These are phyloP conservation scores for Saccharomyces hybrid DNA, from an alignment of 1,139 yeast species.

Conservation along the genomic window DNA sequence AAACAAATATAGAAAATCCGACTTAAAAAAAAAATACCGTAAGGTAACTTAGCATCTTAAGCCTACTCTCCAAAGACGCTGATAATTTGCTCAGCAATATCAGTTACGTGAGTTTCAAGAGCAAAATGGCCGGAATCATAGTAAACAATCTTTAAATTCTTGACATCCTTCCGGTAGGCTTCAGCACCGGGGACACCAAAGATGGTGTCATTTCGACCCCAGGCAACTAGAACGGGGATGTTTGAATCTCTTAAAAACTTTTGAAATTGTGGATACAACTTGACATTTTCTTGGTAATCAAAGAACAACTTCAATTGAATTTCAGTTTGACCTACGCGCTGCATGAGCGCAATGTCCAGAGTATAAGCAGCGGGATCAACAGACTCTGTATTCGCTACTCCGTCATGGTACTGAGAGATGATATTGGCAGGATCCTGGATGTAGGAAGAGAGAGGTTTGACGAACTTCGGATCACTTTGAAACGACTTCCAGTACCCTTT, in stretches of 20 bases:
- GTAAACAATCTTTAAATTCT: constrained; percentile 27
- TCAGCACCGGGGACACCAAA: constrained; percentile 35
- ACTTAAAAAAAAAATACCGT: neutral
- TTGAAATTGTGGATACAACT: constrained; percentile 36
- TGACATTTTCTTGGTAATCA: constrained; percentile 35
- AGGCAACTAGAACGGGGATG: constrained; percentile 36
- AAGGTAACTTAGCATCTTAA: neutral
- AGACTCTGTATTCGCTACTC: constrained; percentile 18
- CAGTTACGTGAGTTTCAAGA: constrained; percentile 31
- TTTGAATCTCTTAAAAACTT: constrained; percentile 32
- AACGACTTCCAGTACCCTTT: constrained; percentile 31
- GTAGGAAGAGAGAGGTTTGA: neutral
- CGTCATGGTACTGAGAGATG: neutral
- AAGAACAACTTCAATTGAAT: constrained; percentile 34
- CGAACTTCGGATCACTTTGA: constrained; percentile 11
- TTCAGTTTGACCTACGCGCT: constrained; percentile 26
- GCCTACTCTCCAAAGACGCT: neutral
- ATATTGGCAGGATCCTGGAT: neutral
- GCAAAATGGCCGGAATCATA: constrained; percentile 39
- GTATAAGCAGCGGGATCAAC: constrained; percentile 34
- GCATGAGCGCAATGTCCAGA: constrained; percentile 31
- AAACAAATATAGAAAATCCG: neutral
- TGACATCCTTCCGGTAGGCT: constrained; percentile 34
- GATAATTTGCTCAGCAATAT: constrained; percentile 29
- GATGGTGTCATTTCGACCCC: constrained; percentile 41